Percentiles rank a stretch among this genome's conserved stretches.
Evolutionary conservation across 192 early-diverging fungal species (phyloP).

Genomic region (Spizellomyces sp.): DNA sequence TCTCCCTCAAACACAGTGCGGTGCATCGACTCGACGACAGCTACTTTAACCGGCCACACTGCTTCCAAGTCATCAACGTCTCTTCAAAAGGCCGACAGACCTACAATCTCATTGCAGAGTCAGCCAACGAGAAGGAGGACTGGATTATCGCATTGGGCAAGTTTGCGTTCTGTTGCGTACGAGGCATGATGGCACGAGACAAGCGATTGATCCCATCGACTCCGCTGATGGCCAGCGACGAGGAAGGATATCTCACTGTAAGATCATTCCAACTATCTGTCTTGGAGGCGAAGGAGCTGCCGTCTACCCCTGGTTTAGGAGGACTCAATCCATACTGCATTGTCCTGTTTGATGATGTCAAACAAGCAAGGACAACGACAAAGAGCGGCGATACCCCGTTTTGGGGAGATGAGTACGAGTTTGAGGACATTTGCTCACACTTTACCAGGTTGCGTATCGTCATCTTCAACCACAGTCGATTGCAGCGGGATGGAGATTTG

Average conservation of each 20-base stretch:
- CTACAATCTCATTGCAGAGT: constrained; percentile 40
- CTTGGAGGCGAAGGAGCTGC: constrained; percentile 48
- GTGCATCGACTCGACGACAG: constrained; percentile 43
- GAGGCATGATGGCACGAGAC: constrained; percentile 17
- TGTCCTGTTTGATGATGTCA: constrained; percentile 48
- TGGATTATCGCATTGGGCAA: constrained; percentile 35
- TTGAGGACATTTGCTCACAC: constrained; percentile 43
- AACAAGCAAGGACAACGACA: constrained; percentile 41
- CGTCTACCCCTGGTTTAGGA: constrained; percentile 3
- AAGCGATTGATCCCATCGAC: neutral
- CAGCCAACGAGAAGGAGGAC: constrained; percentile 33
- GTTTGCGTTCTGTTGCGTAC: constrained; percentile 36
- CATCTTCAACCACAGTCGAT: constrained; percentile 38
- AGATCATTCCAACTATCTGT: constrained; percentile 34
- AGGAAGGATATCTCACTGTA: constrained; percentile 3
- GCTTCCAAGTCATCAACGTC: constrained; percentile 38
- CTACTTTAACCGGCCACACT: constrained; percentile 41
- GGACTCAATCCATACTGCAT: constrained; percentile 34
- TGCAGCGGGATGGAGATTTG: constrained; percentile 36
- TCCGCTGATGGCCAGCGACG: neutral
- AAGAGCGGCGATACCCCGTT: constrained; percentile 44
- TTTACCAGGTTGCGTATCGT: constrained; percentile 29
- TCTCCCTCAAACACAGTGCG: constrained; percentile 32
- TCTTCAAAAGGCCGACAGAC: constrained; percentile 33
- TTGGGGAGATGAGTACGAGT: constrained; percentile 51